Conservation (phyloP, 75 land plant species). For the Larix kaempferi region DNA sequence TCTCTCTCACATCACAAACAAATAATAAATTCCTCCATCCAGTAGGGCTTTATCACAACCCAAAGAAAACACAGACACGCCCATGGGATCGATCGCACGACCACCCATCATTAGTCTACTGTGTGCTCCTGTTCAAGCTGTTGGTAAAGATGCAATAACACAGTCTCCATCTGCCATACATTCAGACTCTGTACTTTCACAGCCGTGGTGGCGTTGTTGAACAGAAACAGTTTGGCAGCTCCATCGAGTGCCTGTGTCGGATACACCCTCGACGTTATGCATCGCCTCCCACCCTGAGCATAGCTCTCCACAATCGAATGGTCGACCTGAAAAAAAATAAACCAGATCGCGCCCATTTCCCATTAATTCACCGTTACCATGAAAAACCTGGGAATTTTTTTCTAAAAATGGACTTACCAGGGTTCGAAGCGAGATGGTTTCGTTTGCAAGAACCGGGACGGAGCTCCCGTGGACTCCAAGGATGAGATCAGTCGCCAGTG, state of each 20-base stretch:
- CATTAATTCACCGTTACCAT: too few species aligned
- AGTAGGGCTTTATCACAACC: too few species aligned
- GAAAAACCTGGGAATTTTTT: background rate
- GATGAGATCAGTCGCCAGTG: conserved; percentile 45
- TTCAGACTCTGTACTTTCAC: conserved; percentile 47
- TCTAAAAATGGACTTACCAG: conserved; percentile 40
- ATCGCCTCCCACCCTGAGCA: conserved; percentile 76
- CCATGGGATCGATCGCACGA: too few species aligned
- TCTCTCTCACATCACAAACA: too few species aligned
- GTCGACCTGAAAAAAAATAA: conserved; percentile 58
- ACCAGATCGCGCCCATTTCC: background rate
- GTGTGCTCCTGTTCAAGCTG: too few species aligned
- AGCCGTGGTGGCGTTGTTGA: conserved; percentile 81
- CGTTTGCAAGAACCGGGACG: conserved; percentile 64
- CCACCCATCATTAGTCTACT: too few species aligned
- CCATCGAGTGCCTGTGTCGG: conserved; percentile 71
- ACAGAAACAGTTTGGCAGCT: conserved; percentile 60
- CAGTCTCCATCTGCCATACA: conserved; percentile 62
- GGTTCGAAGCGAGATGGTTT: conserved; percentile 49
- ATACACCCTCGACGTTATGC: conserved; percentile 80
- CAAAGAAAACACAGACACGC: too few species aligned
- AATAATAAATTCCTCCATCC: too few species aligned
- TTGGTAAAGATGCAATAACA: conserved; percentile 26
- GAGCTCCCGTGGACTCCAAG: conserved; percentile 53
- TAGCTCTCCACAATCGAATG: conserved; percentile 91